Evolutionary conservation across 2,329 filamentous ascomycete genomes (phyloP).

Genomic region (Helminthosporium solani): DNA sequence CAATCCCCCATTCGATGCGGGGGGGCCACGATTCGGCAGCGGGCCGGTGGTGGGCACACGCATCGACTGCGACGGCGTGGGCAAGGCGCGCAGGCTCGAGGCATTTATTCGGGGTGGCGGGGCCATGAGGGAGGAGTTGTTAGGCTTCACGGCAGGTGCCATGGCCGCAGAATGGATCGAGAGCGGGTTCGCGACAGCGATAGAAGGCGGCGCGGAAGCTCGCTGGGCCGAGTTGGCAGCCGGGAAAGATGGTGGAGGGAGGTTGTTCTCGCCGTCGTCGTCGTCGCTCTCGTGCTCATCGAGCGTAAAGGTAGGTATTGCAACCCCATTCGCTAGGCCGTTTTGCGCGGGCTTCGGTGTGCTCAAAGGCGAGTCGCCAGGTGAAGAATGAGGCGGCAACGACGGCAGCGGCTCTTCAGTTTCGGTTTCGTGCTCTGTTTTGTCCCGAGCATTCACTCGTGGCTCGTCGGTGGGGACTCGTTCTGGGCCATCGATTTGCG

Average conservation of each 20-base stretch:
- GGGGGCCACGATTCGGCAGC: conserved; percentile 49
- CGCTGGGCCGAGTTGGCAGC: conserved; percentile 50
- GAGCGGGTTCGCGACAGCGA: conserved; percentile 22
- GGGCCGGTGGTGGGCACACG: conserved; percentile 51
- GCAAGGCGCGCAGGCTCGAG: conserved; percentile 38
- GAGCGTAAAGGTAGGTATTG: conserved; percentile 41
- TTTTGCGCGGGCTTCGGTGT: conserved; percentile 35
- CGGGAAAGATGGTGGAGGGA: conserved; percentile 47
- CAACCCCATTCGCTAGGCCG: conserved; percentile 14
- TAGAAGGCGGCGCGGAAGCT: conserved; percentile 32
- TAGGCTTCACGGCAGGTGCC: conserved; percentile 38
- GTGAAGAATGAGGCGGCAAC: neutral
- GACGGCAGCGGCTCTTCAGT: neutral
- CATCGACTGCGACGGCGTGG: conserved; percentile 33
- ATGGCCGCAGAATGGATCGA: conserved; percentile 27
- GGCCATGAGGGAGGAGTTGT: conserved; percentile 32
- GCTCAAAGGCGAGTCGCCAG: conserved; percentile 25
- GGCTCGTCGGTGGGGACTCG: conserved; percentile 15
- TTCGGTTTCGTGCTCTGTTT: conserved; percentile 1
- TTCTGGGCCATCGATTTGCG: conserved; percentile 12
- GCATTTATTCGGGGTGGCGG: conserved; percentile 40
- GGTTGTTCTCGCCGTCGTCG: conserved; percentile 36
- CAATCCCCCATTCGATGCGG: conserved; percentile 45
- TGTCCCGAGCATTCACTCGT: conserved; percentile 16
- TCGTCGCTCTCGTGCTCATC: conserved; percentile 32